A percentile compares a stretch with the other conserved stretches of the same genome.
These are phyloP conservation scores for Carex kokanica DNA, from an alignment of 176 grass and related monocot species.

Conservation along the genomic window DNA sequence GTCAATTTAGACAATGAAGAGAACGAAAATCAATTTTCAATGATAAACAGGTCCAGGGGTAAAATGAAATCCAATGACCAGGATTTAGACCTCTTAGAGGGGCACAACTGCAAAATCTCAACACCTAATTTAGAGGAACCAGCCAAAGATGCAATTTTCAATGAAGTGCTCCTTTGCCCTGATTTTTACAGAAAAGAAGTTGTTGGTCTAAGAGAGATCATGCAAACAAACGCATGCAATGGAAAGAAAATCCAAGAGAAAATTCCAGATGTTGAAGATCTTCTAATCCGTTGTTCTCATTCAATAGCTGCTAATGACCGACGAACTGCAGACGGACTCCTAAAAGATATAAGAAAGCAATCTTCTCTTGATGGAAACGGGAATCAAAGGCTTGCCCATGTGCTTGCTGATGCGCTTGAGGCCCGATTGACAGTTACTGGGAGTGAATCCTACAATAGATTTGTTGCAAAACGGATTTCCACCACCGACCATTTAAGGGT, in stretches of 20 bases:
- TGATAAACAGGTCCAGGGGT: neutral
- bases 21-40: neutral
- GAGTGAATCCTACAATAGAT: slow-evolving; percentile 26
- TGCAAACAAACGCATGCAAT: slow-evolving; percentile 18
- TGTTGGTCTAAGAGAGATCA: slow-evolving; percentile 24
- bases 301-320: slow-evolving; percentile 34
- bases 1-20: slow-evolving; percentile 1
- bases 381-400: slow-evolving; percentile 32
- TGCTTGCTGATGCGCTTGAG: slow-evolving; percentile 32
- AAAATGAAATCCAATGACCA: slow-evolving; percentile 17
- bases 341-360: slow-evolving; percentile 34
- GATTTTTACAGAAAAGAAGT: slow-evolving; percentile 27
- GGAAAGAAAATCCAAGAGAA: slow-evolving; percentile 29
- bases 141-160: slow-evolving; percentile 2
- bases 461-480: slow-evolving; percentile 28
- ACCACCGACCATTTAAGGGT: slow-evolving; percentile 25
- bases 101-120: slow-evolving; percentile 22
- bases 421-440: slow-evolving; percentile 30
- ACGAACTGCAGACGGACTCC: slow-evolving; percentile 14
- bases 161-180: slow-evolving; percentile 30
- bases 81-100: slow-evolving; percentile 24
- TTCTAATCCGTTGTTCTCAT: slow-evolving; percentile 33
- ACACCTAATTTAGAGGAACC: slow-evolving; percentile 23
- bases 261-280: slow-evolving; percentile 29
- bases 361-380: slow-evolving; percentile 28